Evolutionary conservation across 1,284 basidiomycete species (phyloP), one percentile per base, ranked within the genome.

Genomic region (Irpex sp.): DNA sequence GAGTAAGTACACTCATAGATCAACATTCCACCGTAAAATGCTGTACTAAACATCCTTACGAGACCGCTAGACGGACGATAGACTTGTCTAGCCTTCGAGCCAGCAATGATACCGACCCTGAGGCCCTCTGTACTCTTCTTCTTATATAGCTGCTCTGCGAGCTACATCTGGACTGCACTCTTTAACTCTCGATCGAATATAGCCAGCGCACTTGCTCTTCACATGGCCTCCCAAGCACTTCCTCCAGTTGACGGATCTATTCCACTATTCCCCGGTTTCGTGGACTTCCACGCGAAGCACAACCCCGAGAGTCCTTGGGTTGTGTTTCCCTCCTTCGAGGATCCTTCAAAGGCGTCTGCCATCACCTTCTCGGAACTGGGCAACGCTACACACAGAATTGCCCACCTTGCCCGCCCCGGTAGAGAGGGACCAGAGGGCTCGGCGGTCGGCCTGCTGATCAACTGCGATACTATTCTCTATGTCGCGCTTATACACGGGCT

Each of bases 251-350:
- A 69, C 49, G 68, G 68, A 9, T 61, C 60, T 8, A 15, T 69
- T 7, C 9, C 59, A 13, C 61, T 64, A 4, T 26, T 67, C 0
- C 67, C 68, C 11, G 66, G 66, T 67, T 70, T 57, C 66, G 17
- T 67, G 9, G 75, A 77, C 60, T 78, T 76, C 66, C 72, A 79
- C 64, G 68, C 64, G 49, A 59, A 73, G 52, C 68, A 77, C 66
- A 77, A 77, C 61, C 68, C 75, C 3, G 62, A 70, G 5, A 66
- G 67, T 11, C 67, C 75, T 4, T 64, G 62, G 60, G 66, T 52
- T 2, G n/a, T 60, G 34, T 65, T 65, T 26, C 66, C 65, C 9
- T 52, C 56, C 5, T 17, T 48, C 8, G 15, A 38, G 1, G 49
- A 63, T 40, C 62, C 34, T 48, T 26, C 48, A 17, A n/a, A 31